These are phyloP conservation scores for Penicillium bialowiezense DNA, from an alignment of 495 filamentous ascomycete genomes.

Conservation along the genomic window DNA sequence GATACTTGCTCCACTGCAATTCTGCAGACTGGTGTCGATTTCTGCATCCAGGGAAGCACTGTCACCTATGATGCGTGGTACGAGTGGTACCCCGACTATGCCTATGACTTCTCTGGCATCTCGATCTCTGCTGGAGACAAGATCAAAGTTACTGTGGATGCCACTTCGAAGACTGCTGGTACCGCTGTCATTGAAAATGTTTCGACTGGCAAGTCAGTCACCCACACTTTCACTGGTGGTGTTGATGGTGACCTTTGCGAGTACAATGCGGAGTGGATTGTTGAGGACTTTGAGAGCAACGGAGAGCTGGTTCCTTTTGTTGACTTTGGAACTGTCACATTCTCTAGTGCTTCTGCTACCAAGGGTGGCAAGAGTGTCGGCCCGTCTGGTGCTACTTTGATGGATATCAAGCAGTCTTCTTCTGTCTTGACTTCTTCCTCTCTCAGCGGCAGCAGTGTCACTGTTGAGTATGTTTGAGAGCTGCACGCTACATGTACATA, in stretches of 20 bases:
- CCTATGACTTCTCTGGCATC: slow-evolving; percentile 30
- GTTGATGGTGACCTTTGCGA: slow-evolving; percentile 7
- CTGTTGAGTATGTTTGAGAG: neutral
- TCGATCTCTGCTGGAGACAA: slow-evolving; percentile 31
- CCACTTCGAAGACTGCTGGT: slow-evolving; percentile 37
- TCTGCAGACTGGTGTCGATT: slow-evolving; percentile 54
- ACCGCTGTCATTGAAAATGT: slow-evolving; percentile 45
- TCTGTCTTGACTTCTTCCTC: neutral
- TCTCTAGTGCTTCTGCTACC: neutral
- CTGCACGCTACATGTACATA: too few relatives aligned
- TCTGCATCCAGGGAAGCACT: slow-evolving; percentile 31
- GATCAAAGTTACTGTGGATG: slow-evolving; percentile 46
- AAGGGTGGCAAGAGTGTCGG: neutral
- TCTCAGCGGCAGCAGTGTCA: neutral
- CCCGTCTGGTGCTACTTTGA: slow-evolving; percentile 1
- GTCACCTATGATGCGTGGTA: slow-evolving; percentile 52
- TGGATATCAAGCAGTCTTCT: neutral
- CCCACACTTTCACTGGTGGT: slow-evolving; percentile 36
- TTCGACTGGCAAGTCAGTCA: slow-evolving; percentile 44
- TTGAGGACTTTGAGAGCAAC: slow-evolving; percentile 39
- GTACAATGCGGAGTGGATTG: slow-evolving; percentile 55
- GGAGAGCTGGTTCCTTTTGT: neutral
- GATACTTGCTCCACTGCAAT: slow-evolving; percentile 47
- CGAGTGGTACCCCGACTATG: slow-evolving; percentile 53
- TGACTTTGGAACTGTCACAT: slow-evolving; percentile 5